Evolutionary conservation across 352 stramenopile species (phyloP).

Genomic region (Phytophthora citrophthora): DNA sequence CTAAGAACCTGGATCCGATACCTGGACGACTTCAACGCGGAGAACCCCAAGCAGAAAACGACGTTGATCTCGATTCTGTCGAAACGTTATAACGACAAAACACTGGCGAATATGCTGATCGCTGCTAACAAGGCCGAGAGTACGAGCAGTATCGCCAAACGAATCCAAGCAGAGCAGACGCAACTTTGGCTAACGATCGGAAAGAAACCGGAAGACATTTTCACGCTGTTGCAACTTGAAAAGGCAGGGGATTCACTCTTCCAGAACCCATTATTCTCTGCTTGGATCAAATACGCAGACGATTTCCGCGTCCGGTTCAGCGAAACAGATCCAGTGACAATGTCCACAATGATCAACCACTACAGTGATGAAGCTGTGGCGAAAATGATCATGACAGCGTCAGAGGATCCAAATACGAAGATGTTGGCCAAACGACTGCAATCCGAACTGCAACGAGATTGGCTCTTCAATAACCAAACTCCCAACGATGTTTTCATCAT

Average conservation of each 20-base stretch:
- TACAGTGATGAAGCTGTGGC: conserved; percentile 7
- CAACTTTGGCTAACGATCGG: not conserved
- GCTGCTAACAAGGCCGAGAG: not conserved
- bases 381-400: conserved; percentile 12
- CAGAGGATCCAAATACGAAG: not conserved
- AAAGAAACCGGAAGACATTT: conserved; percentile 1
- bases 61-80: conserved; percentile 3
- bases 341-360: conserved; percentile 4
- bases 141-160: conserved; percentile 3
- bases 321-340: not conserved
- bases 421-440: conserved; percentile 7
- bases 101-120: conserved; percentile 14
- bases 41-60: conserved; percentile 10
- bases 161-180: conserved; percentile 6
- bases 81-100: conserved; percentile 11
- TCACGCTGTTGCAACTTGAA: conserved; percentile 6
- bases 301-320: conserved; percentile 3
- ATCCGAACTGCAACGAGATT: conserved; percentile 1
- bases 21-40: conserved; percentile 13
- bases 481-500: conserved; percentile 1
- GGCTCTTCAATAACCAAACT: not conserved
- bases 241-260: conserved; percentile 10
- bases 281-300: conserved; percentile 19
- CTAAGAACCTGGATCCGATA: conserved; percentile 13
- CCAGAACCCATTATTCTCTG: conserved; percentile 1